Evolutionary conservation across 768 basidiomycete species (phyloP), one percentile per base, ranked within the genome.

Genomic region (Cystoderma amianthinum): DNA sequence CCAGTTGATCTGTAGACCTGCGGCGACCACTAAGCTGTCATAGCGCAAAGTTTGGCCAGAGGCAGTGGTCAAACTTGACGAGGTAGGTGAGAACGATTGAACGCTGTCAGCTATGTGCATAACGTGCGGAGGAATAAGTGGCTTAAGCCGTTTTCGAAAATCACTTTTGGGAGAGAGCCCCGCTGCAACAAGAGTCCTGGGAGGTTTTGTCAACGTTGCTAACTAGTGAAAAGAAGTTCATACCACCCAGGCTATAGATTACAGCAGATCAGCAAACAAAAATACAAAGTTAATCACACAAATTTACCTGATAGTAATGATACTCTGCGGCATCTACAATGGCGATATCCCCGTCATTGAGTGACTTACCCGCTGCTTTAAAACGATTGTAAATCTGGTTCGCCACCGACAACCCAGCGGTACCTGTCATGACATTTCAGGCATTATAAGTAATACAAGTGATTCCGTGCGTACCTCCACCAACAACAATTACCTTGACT

Each of bases 181-280:
- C n/a, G 90, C 69, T 11, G 91, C 94, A 28, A 92, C 93, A 32
- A 96, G 76, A 1, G 93, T 95, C 92, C 89, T 90, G 15, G 17
- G 25, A 28, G 12, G n/a, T 40, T 40, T 9, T 32, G 11, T n/a
- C n/a, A n/a, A n/a, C n/a, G n/a, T n/a, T n/a, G n/a, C n/a, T n/a
- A 12, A 30, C 9, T 22, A 40, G 13, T 18, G n/a, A 13, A 5
- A n/a, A 23, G 33, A 42, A 21, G 5, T 19, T 16, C 13, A 5
- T 60, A 89, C 89, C 94, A 97, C 63, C 94, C 95, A 16, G 95
- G 95, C 78, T 94, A 37, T 15, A 45, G 17, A 44, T n/a, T n/a
- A n/a, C n/a, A n/a, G 44, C 50, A 42, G 15, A 10, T 11, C 7
- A 6, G 5, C n/a, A 5, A 10, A 40, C 9, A 30, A 15, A 28